phyloP scores from a whole-genome alignment of 2,329 filamentous ascomycete genomes.

The Colletotrichum orbiculare region DNA sequence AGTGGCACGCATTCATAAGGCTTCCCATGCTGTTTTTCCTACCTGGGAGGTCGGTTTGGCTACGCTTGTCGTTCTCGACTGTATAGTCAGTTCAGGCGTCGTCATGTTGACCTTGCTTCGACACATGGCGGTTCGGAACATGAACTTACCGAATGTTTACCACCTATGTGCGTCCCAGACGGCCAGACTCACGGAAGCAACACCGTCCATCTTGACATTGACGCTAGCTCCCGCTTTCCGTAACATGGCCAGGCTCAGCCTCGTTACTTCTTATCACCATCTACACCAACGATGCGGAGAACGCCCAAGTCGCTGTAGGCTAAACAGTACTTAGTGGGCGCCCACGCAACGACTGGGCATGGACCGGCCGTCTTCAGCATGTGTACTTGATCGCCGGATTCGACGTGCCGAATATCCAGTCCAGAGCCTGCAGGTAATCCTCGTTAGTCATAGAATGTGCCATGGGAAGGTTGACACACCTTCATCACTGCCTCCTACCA shows the following conservation, averaged over 20 bases:
- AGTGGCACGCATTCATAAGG: too few relatives aligned
- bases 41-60: too few relatives aligned
- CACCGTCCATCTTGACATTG: too few relatives aligned
- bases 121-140: too few relatives aligned
- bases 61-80: too few relatives aligned
- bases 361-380: constrained; percentile 75
- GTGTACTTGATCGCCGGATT: constrained; percentile 79
- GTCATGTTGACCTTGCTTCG: too few relatives aligned
- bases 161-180: too few relatives aligned
- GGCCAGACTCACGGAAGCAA: too few relatives aligned
- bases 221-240: background rate
- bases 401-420: constrained; percentile 76
- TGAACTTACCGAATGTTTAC: too few relatives aligned
- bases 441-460: background rate
- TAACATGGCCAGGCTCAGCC: background rate
- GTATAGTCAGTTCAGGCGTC: too few relatives aligned
- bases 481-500: constrained; percentile 80
- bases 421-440: constrained; percentile 59
- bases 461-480: constrained; percentile 52
- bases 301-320: constrained; percentile 78
- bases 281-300: constrained; percentile 75
- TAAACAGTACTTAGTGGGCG: constrained; percentile 78
- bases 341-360: constrained; percentile 78
- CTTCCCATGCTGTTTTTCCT: too few relatives aligned
- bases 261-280: constrained; percentile 56